A percentile compares a stretch with the other conserved stretches of the same genome.
These are phyloP conservation scores for Alnus rubra DNA, from an alignment of 306 rosid genomes.

Conservation along the genomic window DNA sequence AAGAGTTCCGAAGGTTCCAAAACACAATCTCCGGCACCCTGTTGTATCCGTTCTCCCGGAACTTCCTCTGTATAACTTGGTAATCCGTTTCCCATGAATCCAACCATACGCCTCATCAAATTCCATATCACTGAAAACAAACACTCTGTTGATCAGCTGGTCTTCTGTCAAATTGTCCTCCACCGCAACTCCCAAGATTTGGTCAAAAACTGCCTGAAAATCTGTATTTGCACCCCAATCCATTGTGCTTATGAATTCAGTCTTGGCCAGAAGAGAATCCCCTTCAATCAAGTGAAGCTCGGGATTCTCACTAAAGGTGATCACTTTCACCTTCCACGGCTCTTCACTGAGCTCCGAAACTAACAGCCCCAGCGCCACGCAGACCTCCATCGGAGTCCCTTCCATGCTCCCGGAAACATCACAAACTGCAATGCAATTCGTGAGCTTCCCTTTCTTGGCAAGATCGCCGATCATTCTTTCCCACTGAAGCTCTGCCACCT, in stretches of 20 bases:
- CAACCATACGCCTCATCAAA: conserved; percentile 29
- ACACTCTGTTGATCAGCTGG: conserved; percentile 31
- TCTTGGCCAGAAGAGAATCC: conserved; percentile 13
- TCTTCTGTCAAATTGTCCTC: conserved; percentile 33
- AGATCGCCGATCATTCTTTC: conserved; percentile 37
- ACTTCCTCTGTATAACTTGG: conserved; percentile 31
- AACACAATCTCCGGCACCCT: conserved; percentile 40
- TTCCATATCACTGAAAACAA: conserved; percentile 50
- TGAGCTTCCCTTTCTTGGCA: conserved; percentile 32
- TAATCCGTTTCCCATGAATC: conserved; percentile 35
- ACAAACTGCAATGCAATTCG: conserved; percentile 38
- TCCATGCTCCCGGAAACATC: conserved; percentile 35
- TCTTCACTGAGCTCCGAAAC: conserved; percentile 42
- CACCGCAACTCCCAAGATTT: conserved; percentile 35
- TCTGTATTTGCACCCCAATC: conserved; percentile 20
- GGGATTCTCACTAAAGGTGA: conserved; percentile 30
- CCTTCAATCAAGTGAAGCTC: conserved; percentile 40
- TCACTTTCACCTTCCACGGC: conserved; percentile 50
- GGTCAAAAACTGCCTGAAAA: conserved; percentile 44
- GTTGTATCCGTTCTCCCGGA: conserved; percentile 21
- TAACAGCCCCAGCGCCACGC: conserved; percentile 38
- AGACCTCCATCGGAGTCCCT: conserved; percentile 43
- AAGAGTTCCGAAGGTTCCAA: conserved; percentile 41
- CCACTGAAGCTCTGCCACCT: conserved; percentile 45
- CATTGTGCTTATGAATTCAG: conserved; percentile 14